Conservation (phyloP, 352 stramenopile species). For the Globisporangium okanoganense region DNA sequence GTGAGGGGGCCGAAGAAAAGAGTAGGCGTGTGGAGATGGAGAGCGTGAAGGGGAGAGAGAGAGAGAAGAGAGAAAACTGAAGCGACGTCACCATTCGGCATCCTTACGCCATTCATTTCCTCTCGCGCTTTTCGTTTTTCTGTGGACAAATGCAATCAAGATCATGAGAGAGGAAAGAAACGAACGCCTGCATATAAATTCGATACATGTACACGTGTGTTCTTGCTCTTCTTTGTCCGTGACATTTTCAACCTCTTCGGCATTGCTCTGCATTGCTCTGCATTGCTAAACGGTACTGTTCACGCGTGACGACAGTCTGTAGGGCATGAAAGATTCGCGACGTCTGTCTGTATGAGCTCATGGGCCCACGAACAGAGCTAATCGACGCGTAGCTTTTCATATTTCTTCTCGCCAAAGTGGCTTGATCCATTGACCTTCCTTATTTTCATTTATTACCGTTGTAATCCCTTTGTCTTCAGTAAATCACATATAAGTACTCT, state of each 20-base stretch:
- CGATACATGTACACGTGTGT: too few relatives aligned
- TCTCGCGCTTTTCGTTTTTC: too few relatives aligned
- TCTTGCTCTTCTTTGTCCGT: too few relatives aligned
- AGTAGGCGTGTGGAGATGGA: conserved; percentile 1
- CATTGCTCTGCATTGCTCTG: too few relatives aligned
- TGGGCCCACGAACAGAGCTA: too few relatives aligned
- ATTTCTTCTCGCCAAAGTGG: neutral
- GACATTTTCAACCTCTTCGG: too few relatives aligned
- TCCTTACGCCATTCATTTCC: neutral
- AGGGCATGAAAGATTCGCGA: too few relatives aligned
- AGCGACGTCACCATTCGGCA: neutral
- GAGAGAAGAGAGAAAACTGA: neutral
- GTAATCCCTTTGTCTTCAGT: neutral
- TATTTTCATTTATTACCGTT: neutral
- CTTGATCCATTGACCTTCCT: neutral
- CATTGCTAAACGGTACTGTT: too few relatives aligned
- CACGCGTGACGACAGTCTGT: too few relatives aligned
- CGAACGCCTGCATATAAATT: too few relatives aligned
- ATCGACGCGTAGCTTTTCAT: neutral
- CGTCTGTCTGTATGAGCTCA: too few relatives aligned
- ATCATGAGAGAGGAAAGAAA: too few relatives aligned
- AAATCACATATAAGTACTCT: neutral
- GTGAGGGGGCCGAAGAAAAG: neutral
- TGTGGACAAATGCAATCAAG: neutral
- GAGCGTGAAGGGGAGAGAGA: neutral